Base-by-base conservation (phyloP, 129 eudicot genomes). In the Flaveria bidentis region DNA sequence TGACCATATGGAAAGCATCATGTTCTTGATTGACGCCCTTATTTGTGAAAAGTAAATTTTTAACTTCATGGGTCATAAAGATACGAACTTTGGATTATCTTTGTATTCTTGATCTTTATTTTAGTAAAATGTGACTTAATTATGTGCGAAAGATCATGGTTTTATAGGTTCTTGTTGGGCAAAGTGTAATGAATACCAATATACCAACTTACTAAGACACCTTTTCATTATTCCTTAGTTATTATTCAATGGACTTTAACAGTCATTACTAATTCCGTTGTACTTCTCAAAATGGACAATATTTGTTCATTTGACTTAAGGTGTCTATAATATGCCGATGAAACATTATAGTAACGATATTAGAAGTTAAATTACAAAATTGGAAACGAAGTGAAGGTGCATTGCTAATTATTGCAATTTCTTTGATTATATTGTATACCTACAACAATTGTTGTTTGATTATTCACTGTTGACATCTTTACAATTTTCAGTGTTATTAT, bases 1-100 rank as follows among this genome's bases (percentile, higher is more conserved):
- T 72, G 45, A 25, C 62, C 62, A 70, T 70, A 25, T 50, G 6
- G 23, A 47, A 51, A 50, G 26, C 47, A 71, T 71, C 75, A 71
- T 50, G 75, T 14, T 71, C 22, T 71, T 18, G 10, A 51, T 51
- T 14, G 67, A 45, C 12, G 12, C 49, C 22, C 76, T 11, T 53
- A 36, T 50, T 72, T 53, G 33, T 72, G 67, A 72, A 33, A 36
- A n/a, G 6, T 28, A 55, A 55, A 20, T 36, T 5, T 71, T 16
- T 39, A 28, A 23, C 58, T 26, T 7, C 71, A 0, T 18, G 12
- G 60, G 61, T 30, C 72, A 6, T 50, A 12, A 47, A 63, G 18
- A 45, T 63, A 47, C 2, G 12, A 75, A 50, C 71, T 64, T 49
- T 12, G 6, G 9, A 17, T 76, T 75, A 13, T 46, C 12, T 47